phyloP scores from a whole-genome alignment of 129 eudicot genomes.

The Flaveria bidentis region DNA sequence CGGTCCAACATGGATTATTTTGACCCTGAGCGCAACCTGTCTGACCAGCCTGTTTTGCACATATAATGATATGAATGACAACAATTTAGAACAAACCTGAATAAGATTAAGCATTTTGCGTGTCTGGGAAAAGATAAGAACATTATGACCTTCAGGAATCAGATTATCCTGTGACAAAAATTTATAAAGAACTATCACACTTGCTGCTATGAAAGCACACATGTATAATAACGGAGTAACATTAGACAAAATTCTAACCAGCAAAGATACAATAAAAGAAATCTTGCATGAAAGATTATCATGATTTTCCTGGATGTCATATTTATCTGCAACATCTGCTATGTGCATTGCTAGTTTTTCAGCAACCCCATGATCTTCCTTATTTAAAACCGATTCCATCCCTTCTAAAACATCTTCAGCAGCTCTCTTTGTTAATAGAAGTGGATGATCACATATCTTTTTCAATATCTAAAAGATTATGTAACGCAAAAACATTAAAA shows the following conservation, averaged over 20 bases:
- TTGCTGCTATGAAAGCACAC: background rate
- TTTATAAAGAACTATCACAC: conserved; percentile 16
- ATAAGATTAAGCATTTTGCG: conserved; percentile 93
- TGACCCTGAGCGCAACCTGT: background rate
- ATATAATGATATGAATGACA: background rate
- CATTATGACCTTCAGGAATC: conserved; percentile 78
- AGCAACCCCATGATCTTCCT: conserved; percentile 72
- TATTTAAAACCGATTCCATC: conserved; percentile 68
- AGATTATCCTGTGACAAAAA: conserved; percentile 54
- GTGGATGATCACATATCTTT: conserved; percentile 98
- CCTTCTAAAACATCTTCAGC: conserved; percentile 97
- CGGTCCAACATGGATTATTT: background rate
- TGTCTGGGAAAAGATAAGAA: conserved; percentile 94
- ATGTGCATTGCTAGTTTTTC: conserved; percentile 87
- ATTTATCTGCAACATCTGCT: conserved; percentile 65
- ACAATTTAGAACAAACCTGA: conserved; percentile 49
- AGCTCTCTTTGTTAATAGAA: conserved; percentile 86
- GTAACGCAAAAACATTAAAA: conserved; percentile 9
- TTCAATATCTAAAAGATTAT: conserved; percentile 62
- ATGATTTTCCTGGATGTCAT: conserved; percentile 56
- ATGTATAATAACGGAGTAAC: background rate
- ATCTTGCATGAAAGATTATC: conserved; percentile 85
- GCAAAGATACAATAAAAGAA: conserved; percentile 66
- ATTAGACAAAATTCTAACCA: conserved; percentile 50
- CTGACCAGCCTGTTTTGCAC: background rate